Evolutionary conservation across 2,329 filamentous ascomycete species (phyloP), one percentile per base, ranked within the genome.

Genomic region (Monosporascus cannonballus): DNA sequence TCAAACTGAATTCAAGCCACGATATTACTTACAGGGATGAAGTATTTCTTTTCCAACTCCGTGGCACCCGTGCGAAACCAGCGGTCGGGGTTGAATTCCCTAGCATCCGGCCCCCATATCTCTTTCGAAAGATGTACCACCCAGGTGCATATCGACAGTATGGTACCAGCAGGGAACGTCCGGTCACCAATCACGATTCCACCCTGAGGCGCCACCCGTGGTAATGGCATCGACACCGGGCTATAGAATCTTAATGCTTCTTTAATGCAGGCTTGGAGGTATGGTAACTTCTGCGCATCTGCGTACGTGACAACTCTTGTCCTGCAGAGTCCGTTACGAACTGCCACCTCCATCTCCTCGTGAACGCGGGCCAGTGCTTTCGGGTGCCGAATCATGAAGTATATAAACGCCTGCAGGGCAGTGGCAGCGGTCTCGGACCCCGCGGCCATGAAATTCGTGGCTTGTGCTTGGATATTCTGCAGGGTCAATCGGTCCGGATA

Each of bases 211-310:
- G 60, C 66, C 17, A 63, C 56, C 6, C 67, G 60, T 17, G 62
- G 61, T 36, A 69, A 54, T 4, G 62, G 59, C 53, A 66, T 61
- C 0, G 66, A 57, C 11, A 56, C 60, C 1, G 67, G 65, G 0
- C 54, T 53, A 48, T 65, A 63, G 36, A 69, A 51, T 9, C 67
- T 56, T 15, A 70, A 53, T 2, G 61, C 56, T 51, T 71, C 68
- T 55, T 68, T 65, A 52, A 70, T 65, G 49, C 67, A 69, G 18
- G 68, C 67, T 42, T 66, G 62, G 20, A 70, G 56, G 51, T 66
- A 71, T 3, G 61, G 60, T 9, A 70, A 56, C 30, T 56, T 56
- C 52, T 66, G 63, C 1, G 69, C 59, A 22, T 68, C 61, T 4
- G 56, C 55, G 44, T 54, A 66, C 6, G 55, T 51, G 1, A 67